Percentiles rank a stretch among this genome's conserved stretches.
Evolutionary conservation across 2,329 filamentous ascomycete genomes (phyloP).

Genomic region (Cladosporium sp.): DNA sequence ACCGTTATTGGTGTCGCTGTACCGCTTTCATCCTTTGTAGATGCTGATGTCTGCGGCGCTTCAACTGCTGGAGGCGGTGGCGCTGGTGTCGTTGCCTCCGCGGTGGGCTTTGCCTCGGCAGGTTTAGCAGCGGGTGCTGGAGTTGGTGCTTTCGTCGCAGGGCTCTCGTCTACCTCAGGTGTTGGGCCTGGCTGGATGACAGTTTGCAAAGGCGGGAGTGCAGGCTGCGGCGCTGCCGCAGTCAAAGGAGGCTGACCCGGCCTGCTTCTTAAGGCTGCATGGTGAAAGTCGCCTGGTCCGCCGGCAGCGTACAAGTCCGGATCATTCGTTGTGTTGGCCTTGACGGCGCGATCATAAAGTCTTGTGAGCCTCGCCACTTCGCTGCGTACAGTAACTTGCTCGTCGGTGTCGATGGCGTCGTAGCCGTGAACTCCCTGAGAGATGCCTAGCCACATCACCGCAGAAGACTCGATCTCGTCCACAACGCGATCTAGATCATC

Average conservation of each 20-base stretch:
- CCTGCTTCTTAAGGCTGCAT: slow-evolving; percentile 20
- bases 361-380: slow-evolving; percentile 31
- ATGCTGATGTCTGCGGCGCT: not conserved
- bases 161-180: slow-evolving; percentile 23
- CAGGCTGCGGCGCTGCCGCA: slow-evolving; percentile 6
- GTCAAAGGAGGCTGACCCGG: slow-evolving; percentile 14
- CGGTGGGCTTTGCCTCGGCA: not conserved
- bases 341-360: slow-evolving; percentile 34
- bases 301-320: slow-evolving; percentile 35
- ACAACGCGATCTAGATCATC: slow-evolving; percentile 37
- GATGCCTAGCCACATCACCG: slow-evolving; percentile 41
- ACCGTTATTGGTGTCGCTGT: not conserved
- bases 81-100: not conserved
- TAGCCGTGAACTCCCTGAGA: slow-evolving; percentile 38
- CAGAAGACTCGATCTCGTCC: slow-evolving; percentile 38
- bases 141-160: slow-evolving; percentile 17
- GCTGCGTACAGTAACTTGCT: slow-evolving; percentile 37
- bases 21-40: not conserved
- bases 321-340: slow-evolving; percentile 34
- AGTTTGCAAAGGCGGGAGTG: not conserved
- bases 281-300: slow-evolving; percentile 20
- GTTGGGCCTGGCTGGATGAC: not conserved
- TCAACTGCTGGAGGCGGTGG: not conserved
- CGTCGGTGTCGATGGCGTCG: slow-evolving; percentile 41
- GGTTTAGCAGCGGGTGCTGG: not conserved